Evolutionary conservation across 2,329 filamentous ascomycete species (phyloP), one percentile per base, ranked within the genome.

Genomic region (Clarireedia hainanense): DNA sequence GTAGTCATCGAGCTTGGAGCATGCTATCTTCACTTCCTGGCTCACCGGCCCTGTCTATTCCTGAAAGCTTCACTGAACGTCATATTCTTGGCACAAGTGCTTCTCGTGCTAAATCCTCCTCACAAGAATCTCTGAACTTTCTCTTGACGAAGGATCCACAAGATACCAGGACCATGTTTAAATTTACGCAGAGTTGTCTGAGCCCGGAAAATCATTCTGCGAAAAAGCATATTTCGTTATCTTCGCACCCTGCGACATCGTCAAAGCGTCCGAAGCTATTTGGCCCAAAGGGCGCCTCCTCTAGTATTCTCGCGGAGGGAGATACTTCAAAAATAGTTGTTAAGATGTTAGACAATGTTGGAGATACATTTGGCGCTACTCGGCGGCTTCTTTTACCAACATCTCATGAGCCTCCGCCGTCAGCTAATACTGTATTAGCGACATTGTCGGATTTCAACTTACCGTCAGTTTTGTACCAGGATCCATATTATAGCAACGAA

Each of bases 401-500:
- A 43, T 37, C 42, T 15, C 9, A 43, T 10, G 36, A 55, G 26
- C 51, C 69, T 4, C 75, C 78, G 27, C 78, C 78, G 2, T 67
- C 71, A 1, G 56, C 57, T 47, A 60, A 74, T 46, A 78, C 75
- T 63, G 74, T 90, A 1, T 66, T 73, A 2, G 72, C 73, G 1
- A 86, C 83, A 0, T 77, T 90, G 68, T 70, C 76, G 62, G 68
- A 75, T n/a, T 71, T 76, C 56, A 77, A 77, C 12, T 72, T 84
- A 7, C 86, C 88, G 0, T 76, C 85, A 57, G 79, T 88, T 14
- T 79, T 96, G 49, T 95, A 96, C 61, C 88, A 91, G 69, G 85
- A 91, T 67, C 85, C 91, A 0, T 91, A 86, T 65, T 97, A 96
- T 68, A 88, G 91, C 63, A 78, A 88, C 27, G 89, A 95, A 59